Evolutionary conservation across 2,329 filamentous ascomycete genomes (phyloP), one percentile per base, ranked within the genome.

Genomic region (Reticulascus tulasneorum): DNA sequence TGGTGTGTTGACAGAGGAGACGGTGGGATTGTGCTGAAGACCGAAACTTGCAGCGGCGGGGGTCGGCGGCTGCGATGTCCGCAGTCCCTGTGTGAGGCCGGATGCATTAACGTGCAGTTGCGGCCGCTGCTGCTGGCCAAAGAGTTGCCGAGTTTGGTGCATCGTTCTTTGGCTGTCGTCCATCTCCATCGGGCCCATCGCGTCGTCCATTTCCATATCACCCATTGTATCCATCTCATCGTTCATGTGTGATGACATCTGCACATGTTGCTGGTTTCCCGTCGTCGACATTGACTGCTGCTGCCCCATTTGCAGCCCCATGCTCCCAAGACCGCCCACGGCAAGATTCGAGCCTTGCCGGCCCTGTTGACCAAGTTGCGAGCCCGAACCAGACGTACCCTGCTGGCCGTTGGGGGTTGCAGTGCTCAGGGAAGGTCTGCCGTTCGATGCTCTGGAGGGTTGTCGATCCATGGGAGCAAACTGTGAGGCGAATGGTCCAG

Each of bases 171-270:
- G 74, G 48, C 63, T 75, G 45, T 79, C 74, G 29, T 79, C 73
- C 51, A 80, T 66, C 38, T 83, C 79, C 74, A 82, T 75, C 33
- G 72, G 67, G 5, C 78, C 81, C 31, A 86, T 71, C 7, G 81
- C 76, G 50, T 95, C 89, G 54, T 97, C 91, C 83, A 97, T 86
- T 54, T 97, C 91, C 91, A 97, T 96, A 54, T 94, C 88, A 34
- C 88, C 89, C 20, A 94, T 78, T 13, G 86, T 80, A 53, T 94
- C 90, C 69, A 94, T 80, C 42, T 94, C 84, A 41, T 83, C 68
- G n/a, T n/a, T n/a, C 38, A 75, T 62, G 37, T 66, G 62, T 7
- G 61, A 60, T 38, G 69, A 54, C 47, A 69, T 63, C 33, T 67
- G 62, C 26, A 63, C 53, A 43, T 66, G 63, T 40, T 65, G 63